Evolutionary conservation across 108 stramenopile species (phyloP), one percentile per base, ranked within the genome.

Genomic region (Nitzschia sp.): DNA sequence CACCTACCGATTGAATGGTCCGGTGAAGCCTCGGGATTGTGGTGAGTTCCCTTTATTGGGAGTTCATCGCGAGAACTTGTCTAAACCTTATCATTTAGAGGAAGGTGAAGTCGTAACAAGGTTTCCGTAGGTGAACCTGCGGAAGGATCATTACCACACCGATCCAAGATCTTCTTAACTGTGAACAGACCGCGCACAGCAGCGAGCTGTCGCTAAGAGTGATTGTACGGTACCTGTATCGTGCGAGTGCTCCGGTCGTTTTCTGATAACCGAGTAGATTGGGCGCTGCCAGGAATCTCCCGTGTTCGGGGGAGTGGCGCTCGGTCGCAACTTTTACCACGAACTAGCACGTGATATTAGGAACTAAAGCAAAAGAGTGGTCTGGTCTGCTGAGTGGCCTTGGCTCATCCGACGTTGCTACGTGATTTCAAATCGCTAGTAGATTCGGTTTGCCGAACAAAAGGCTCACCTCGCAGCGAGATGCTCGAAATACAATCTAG

Each of bases 81-180:
- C 84, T 83, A 88, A 93, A 93, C 85, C 93, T 94, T 88, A 94
- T 88, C 87, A 90, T 91, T 84, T 94, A 94, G 93, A 94, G 90
- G 93, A 91, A 94, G 90, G 91, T 91, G 94, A 96, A 96, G 94
- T 95, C 92, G 95, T 96, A 96, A 96, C 95, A 96, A 96, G 95
- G 95, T 96, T 93, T 93, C 92, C 95, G 90, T 93, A 96, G 95
- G 95, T 96, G 95, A 96, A 96, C 92, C 92, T 96, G 92, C 92
- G 95, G 95, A 93, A 93, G 95, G 95, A 96, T 96, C 94, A 96
- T 96, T 96, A 91, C 85, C 85, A 92, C 87, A 83, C 83, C 80
- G 72, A 82, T 85, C 83, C 80, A 86, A 77, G 82, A 80, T 80
- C 82, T 83, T 66, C 64, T 27, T 71, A 45, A 63, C 65, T 72